These are phyloP conservation scores for Candida rishiriensis DNA, from an alignment of 805 yeast genomes.

Conservation along the genomic window DNA sequence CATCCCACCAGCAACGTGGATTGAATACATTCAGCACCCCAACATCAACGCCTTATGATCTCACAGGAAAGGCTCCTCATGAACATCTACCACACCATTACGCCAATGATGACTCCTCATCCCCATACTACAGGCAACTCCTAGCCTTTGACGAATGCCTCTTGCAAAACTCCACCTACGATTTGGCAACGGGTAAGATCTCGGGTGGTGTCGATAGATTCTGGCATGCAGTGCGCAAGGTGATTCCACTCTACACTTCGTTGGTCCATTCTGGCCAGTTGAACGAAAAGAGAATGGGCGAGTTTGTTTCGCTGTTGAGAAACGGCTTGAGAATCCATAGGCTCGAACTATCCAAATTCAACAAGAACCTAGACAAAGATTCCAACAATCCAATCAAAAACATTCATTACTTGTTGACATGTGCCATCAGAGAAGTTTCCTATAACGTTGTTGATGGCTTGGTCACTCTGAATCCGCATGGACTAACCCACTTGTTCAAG, in stretches of 20 bases:
- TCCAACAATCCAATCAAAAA: slow-evolving; percentile 51
- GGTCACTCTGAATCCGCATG: slow-evolving; percentile 44
- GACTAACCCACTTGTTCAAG: slow-evolving; percentile 53
- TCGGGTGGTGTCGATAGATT: slow-evolving; percentile 38
- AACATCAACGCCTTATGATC: slow-evolving; percentile 8
- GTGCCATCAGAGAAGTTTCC: slow-evolving; percentile 48
- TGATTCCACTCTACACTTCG: slow-evolving; percentile 47
- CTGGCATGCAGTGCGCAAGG: slow-evolving; percentile 49
- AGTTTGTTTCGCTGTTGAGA: slow-evolving; percentile 47
- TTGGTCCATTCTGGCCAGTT: slow-evolving; percentile 44
- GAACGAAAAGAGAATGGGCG: slow-evolving; percentile 41
- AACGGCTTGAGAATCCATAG: slow-evolving; percentile 55
- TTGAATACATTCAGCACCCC: slow-evolving; percentile 7
- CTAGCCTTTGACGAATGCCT: slow-evolving; percentile 48
- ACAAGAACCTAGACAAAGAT: slow-evolving; percentile 58
- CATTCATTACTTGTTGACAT: slow-evolving; percentile 45
- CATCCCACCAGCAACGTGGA: slow-evolving; percentile 6
- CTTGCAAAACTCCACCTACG: slow-evolving; percentile 32
- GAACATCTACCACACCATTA: not conserved
- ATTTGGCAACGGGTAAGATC: slow-evolving; percentile 36
- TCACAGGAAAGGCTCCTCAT: slow-evolving; percentile 6
- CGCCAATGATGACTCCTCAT: slow-evolving; percentile 22
- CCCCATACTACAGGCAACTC: slow-evolving; percentile 39
- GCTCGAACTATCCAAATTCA: slow-evolving; percentile 47
- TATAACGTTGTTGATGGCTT: slow-evolving; percentile 43